Conservation (phyloP, 2,329 filamentous ascomycete genomes). For the Colletotrichum lindemuthianum region DNA sequence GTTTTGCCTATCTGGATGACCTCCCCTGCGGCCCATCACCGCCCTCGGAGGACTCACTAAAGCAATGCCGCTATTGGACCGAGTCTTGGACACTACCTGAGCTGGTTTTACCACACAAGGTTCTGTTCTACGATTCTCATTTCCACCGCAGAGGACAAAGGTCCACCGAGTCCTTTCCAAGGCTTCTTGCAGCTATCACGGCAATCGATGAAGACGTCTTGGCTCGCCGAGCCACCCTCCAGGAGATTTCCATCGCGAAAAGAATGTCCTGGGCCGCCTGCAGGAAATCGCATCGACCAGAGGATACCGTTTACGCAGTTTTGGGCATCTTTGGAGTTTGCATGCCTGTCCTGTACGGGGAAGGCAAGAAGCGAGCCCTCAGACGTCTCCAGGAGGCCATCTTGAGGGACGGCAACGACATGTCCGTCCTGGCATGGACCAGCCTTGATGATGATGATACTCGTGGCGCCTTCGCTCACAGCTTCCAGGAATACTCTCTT, state of each 20-base stretch:
- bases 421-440: conserved; percentile 12
- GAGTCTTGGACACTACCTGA: conserved; percentile 17
- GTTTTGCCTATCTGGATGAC: conserved; percentile 11
- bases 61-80: conserved; percentile 3
- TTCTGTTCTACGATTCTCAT: conserved; percentile 11
- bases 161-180: neutral
- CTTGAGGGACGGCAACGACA: neutral
- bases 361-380: conserved; percentile 3
- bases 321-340: conserved; percentile 7
- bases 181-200: neutral
- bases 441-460: neutral
- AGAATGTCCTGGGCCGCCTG: conserved; percentile 19
- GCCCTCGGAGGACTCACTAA: neutral
- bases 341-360: conserved; percentile 14
- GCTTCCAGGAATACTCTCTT: neutral
- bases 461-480: conserved; percentile 7
- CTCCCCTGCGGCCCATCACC: neutral
- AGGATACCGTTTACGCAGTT: conserved; percentile 10
- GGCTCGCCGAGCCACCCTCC: no score
- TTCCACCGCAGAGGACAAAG: conserved; percentile 2
- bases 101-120: neutral
- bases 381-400: conserved; percentile 13
- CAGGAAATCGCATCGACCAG: neutral
- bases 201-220: conserved; percentile 2
- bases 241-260: neutral